Conservation (phyloP, 306 rosid genomes). For the Cucurbita pepo region DNA sequence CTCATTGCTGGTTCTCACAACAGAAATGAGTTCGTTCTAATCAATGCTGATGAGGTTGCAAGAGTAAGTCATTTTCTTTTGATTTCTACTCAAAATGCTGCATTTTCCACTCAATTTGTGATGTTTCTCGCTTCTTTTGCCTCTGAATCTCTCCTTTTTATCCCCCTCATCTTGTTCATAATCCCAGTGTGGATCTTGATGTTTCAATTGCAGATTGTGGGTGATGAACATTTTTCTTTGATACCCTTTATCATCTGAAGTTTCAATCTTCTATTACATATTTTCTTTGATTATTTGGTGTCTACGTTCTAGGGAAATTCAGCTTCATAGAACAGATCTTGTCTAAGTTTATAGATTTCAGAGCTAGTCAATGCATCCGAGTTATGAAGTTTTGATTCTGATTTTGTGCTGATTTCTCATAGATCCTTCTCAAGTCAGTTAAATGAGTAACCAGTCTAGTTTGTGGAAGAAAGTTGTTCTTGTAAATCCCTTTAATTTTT, state of each 20-base stretch:
- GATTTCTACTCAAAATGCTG: not conserved
- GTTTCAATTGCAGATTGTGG: not conserved
- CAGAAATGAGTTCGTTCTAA: conserved; percentile 89
- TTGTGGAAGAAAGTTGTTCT: not conserved
- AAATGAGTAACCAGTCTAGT: not conserved
- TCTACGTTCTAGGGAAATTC: conserved; percentile 6
- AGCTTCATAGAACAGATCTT: conserved; percentile 4
- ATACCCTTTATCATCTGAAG: not conserved
- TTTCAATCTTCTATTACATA: not conserved
- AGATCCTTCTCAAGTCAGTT: not conserved
- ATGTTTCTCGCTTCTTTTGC: not conserved
- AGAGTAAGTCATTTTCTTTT: conserved; percentile 31
- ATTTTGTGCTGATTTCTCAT: not conserved
- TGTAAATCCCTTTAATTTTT: not conserved
- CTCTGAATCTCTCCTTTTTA: not conserved
- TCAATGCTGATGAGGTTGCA: conserved; percentile 95
- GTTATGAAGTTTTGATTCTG: conserved; percentile 2
- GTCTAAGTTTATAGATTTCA: conserved; percentile 9
- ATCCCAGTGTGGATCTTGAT: not conserved
- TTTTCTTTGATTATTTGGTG: not conserved
- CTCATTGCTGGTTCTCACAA: conserved; percentile 98
- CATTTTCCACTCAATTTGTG: not conserved
- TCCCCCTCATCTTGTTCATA: not conserved
- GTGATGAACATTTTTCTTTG: not conserved
- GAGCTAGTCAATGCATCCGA: conserved; percentile 13